Evolutionary conservation across 2,329 filamentous ascomycete species (phyloP).

Genomic region (Blastomyces gilchristii): DNA sequence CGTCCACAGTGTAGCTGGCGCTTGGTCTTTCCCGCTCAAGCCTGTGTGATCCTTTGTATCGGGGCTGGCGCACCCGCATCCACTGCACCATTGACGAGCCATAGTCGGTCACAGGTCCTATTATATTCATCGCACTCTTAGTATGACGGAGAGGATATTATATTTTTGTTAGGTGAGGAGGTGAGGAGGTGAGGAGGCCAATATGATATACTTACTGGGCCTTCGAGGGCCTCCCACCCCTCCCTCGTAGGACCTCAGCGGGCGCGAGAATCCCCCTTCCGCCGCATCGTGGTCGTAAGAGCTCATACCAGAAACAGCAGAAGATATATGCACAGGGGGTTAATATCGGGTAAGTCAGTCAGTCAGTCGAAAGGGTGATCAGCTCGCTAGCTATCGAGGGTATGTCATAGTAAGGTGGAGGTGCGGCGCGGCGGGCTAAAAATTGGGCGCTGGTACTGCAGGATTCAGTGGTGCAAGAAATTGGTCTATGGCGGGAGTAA

Average conservation of each 20-base stretch:
- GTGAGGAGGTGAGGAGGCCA: not conserved
- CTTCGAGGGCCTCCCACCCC: conserved; percentile 27
- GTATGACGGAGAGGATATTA: not conserved
- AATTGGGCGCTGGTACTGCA: not conserved
- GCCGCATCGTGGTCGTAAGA: conserved; percentile 31
- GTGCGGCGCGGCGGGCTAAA: not conserved
- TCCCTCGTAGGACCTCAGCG: conserved; percentile 12
- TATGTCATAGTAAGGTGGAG: not conserved
- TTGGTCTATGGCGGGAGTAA: too few species aligned
- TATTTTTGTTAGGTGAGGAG: not conserved
- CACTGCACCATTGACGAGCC: conserved; percentile 81
- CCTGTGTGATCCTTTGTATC: conserved; percentile 59
- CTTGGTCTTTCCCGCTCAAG: conserved; percentile 78
- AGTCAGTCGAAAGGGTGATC: not conserved
- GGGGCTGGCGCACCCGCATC: conserved; percentile 72
- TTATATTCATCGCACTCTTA: conserved; percentile 8
- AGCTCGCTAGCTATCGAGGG: not conserved
- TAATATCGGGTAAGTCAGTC: not conserved
- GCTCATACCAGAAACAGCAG: conserved; percentile 22
- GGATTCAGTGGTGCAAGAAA: too few species aligned
- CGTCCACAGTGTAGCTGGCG: conserved; percentile 80
- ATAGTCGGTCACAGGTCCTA: conserved; percentile 88
- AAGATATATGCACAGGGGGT: not conserved
- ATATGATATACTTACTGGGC: conserved; percentile 20
- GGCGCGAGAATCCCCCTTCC: conserved; percentile 18